Evolutionary conservation across 345 rosid genomes (phyloP), one percentile per base, ranked within the genome.

Genomic region (Sisymbrium irio): DNA sequence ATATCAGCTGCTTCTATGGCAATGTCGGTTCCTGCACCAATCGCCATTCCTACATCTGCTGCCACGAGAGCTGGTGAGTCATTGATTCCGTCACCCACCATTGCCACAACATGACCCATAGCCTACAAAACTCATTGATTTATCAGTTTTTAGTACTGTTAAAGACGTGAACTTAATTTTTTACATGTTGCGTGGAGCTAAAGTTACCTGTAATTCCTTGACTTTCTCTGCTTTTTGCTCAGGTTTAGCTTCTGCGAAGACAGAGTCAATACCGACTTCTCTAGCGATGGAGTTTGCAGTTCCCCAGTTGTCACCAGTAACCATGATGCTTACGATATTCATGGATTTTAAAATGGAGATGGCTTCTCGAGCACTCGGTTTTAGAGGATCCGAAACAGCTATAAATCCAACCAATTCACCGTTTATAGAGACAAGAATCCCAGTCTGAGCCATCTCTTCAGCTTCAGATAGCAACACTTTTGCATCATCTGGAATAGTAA

Each of bases 1-100:
- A 91, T 91, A 53, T 94, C 98, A 22, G 98, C 98, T 56, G 96
- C 97, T 79, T 94, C 98, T 53, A 91, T 94, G 5, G 98, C 97
- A 2, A 94, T 89, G 64, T 94, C 98, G 0, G 97, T 94, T 39
- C 98, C 98, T 11, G 98, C 98, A 1, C 96, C 96, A 4, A 94
- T 94, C 0, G 98, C 98, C 94, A 94, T 94, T 7, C 98, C 97
- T n/a, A 88, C 97, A 30, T 94, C 95, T 17, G 98, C 96, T 5
- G 95, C 95, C 46, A 94, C 97, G 0, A 94, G 95, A 0, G 97
- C 97, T 0, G 96, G 96, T 0, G 98, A 89, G 80, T 94, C 98
- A 15, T 94, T 94, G 35, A 94, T 89, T 15, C 98, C 98, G 8
- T 94, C 98, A 4, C 98, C 98, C 44, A 94, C 97, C 98, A 94